A percentile compares a stretch with the other conserved stretches of the same genome.
Evolutionary conservation across 352 stramenopile species (phyloP).

Genomic region (Globisporangium radiosum): DNA sequence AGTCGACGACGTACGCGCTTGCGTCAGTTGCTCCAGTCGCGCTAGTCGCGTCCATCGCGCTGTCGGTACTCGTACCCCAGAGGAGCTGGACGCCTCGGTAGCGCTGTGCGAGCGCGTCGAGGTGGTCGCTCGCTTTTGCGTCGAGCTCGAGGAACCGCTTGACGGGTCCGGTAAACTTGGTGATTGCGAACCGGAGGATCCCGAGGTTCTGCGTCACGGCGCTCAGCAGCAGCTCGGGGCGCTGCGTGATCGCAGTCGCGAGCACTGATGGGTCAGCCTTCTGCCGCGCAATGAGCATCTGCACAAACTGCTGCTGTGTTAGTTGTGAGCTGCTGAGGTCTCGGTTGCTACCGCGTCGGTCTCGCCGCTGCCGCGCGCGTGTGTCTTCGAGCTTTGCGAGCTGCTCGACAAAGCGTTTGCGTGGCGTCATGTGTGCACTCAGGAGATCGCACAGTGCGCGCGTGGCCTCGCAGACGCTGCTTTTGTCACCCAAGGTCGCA

Average conservation of each 20-base stretch:
- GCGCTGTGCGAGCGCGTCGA: conserved; percentile 41
- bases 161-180: conserved; percentile 55
- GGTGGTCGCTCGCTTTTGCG: conserved; percentile 39
- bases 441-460: conserved; percentile 33
- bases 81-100: conserved; percentile 56
- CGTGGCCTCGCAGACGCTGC: conserved; percentile 16
- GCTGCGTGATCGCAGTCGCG: conserved; percentile 54
- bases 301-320: conserved; percentile 21
- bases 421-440: conserved; percentile 31
- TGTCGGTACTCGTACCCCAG: conserved; percentile 32
- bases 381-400: conserved; percentile 32
- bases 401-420: conserved; percentile 38
- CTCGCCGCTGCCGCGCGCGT: conserved; percentile 17
- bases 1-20: conserved; percentile 35
- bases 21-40: not conserved
- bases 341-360: conserved; percentile 4
- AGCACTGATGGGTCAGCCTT: conserved; percentile 49
- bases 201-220: conserved; percentile 54
- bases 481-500: not conserved
- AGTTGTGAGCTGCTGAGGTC: not conserved
- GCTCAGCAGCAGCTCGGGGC: conserved; percentile 56
- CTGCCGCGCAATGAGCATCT: conserved; percentile 41
- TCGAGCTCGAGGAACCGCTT: conserved; percentile 65
- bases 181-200: conserved; percentile 66
- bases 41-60: not conserved